Conservation (phyloP, 176 grass and related monocot genomes). For the Eragrostis nindensis region DNA sequence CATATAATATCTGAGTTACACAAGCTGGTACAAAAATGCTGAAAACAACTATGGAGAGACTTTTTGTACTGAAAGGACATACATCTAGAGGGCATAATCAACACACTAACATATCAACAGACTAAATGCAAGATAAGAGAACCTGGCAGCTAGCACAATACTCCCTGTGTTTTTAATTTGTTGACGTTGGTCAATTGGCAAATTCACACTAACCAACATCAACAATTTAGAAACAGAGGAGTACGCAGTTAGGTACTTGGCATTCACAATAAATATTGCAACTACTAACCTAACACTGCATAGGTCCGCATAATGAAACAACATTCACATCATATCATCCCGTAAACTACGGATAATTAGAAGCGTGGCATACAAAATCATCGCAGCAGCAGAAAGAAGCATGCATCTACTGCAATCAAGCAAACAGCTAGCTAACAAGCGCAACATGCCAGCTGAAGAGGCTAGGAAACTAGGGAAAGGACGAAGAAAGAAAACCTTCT, state of each 20-base stretch:
- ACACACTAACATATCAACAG: too few relatives aligned
- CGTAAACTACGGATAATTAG: neutral
- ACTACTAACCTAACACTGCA: neutral
- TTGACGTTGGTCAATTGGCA: too few relatives aligned
- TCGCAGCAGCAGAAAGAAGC: neutral
- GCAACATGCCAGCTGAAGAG: too few relatives aligned
- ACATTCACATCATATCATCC: neutral
- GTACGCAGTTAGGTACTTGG: neutral
- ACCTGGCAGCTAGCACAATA: neutral
- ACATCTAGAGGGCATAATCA: neutral
- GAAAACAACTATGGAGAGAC: neutral
- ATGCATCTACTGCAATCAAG: neutral
- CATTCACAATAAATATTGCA: neutral
- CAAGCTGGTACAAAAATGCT: neutral
- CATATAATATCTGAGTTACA: neutral
- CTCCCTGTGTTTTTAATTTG: too few relatives aligned
- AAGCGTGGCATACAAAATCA: neutral
- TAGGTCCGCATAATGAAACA: neutral
- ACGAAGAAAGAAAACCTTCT: conserved; percentile 32
- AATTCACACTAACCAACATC: too few relatives aligned
- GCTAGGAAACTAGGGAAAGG: neutral
- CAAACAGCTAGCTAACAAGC: too few relatives aligned
- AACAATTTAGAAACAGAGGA: too few relatives aligned
- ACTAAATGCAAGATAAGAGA: neutral
- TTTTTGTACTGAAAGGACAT: conserved; percentile 1